Evolutionary conservation across 208 protist species (phyloP).

Genomic region (Acanthamoeba sp.): DNA sequence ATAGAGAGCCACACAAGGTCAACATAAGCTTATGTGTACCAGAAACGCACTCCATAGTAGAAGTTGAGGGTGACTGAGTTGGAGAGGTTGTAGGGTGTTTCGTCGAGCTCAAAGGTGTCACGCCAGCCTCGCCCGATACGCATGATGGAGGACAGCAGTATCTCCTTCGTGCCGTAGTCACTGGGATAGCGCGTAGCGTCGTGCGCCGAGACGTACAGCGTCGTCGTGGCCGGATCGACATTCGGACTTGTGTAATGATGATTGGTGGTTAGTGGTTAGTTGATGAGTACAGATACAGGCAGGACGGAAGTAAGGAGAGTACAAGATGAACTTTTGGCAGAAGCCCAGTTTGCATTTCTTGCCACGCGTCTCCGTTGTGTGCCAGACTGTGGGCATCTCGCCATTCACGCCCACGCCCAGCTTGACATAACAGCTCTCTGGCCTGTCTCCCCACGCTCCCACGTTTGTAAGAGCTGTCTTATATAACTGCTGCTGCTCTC

Average conservation of each 20-base stretch:
- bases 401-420: background rate
- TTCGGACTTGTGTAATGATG: background rate
- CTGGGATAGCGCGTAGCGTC: background rate
- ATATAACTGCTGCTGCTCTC: no score
- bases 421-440: background rate
- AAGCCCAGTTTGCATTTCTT: background rate
- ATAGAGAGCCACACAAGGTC: no score
- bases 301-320: background rate
- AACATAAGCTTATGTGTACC: no score
- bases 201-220: background rate
- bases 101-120: background rate
- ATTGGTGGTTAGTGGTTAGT: no score
- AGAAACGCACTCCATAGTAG: no score
- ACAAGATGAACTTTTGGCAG: conserved; percentile 6
- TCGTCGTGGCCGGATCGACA: background rate
- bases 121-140: background rate
- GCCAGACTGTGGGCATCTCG: background rate
- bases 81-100: background rate
- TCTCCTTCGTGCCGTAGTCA: background rate
- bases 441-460: background rate
- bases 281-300: no score
- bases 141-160: background rate
- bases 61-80: background rate
- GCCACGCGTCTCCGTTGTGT: background rate
- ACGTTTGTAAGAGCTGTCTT: no score